Percentiles rank a stretch among this genome's conserved stretches.
Evolutionary conservation across 805 yeast species (phyloP).

Genomic region (Jamesozyma piceae): DNA sequence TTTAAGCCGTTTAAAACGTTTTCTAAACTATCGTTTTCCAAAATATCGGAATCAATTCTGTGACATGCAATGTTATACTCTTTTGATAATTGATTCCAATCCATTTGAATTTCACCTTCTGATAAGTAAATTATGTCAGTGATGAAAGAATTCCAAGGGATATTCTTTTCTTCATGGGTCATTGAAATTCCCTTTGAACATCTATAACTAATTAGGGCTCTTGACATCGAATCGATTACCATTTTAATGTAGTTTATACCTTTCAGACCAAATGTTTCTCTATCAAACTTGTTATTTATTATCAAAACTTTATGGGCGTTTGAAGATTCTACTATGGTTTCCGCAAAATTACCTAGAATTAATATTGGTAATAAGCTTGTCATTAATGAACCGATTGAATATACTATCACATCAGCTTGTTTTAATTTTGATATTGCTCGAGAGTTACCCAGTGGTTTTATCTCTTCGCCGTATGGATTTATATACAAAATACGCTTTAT

Average conservation of each 20-base stretch:
- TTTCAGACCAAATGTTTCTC: slow-evolving; percentile 67
- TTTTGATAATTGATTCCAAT: slow-evolving; percentile 31
- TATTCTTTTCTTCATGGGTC: not conserved
- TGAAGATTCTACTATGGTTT: slow-evolving; percentile 37
- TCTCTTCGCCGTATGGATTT: slow-evolving; percentile 81
- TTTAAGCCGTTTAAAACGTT: slow-evolving; percentile 1
- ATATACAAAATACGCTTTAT: slow-evolving; percentile 67
- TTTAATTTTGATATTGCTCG: slow-evolving; percentile 46
- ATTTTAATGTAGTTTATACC: slow-evolving; percentile 51
- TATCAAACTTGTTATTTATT: slow-evolving; percentile 64
- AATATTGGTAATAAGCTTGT: slow-evolving; percentile 79
- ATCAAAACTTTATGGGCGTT: slow-evolving; percentile 44
- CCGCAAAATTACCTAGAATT: slow-evolving; percentile 63
- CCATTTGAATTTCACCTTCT: slow-evolving; percentile 43
- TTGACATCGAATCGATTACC: slow-evolving; percentile 33
- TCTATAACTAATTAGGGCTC: slow-evolving; percentile 15
- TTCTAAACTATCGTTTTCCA: slow-evolving; percentile 20
- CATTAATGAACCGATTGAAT: slow-evolving; percentile 81
- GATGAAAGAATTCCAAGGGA: slow-evolving; percentile 40
- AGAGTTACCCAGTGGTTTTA: slow-evolving; percentile 62
- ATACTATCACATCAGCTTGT: slow-evolving; percentile 48
- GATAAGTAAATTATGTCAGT: slow-evolving; percentile 55
- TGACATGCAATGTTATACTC: slow-evolving; percentile 40
- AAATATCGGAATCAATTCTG: slow-evolving; percentile 18
- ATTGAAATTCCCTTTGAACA: slow-evolving; percentile 14